Evolutionary conservation across 768 basidiomycete genomes (phyloP), one percentile per base, ranked within the genome.

Genomic region (Leccinellum albellum): DNA sequence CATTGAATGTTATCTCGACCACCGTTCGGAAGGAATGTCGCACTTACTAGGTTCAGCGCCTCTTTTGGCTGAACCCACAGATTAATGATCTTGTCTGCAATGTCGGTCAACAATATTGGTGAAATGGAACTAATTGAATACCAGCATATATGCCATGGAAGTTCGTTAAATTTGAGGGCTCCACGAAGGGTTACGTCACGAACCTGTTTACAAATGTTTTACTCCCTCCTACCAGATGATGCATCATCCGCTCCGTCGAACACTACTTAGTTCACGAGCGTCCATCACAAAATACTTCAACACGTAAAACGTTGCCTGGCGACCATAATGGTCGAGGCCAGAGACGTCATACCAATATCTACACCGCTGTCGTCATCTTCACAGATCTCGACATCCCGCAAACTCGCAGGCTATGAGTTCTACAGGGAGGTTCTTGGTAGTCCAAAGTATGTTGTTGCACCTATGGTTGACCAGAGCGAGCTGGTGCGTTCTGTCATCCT

Each of bases 401-500:
- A 88, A 69, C 74, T 87, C 12, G 73, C 70, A 12, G 94, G 94
- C 3, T 94, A 94, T 65, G 87, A 93, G 4, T 91, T 97, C 64
- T 97, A 94, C 66, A 76, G 76, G 24, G 75, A 85, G 55, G 82
- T 91, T 1, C 78, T 98, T 24, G 88, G 90, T 8, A 87, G 86
- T 65, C 91, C 96, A 9, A 94, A 89, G 73, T 88, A 83, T 66
- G 82, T 98, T 40, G 92, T 98, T 17, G 96, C 93, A 9, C 97
- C 97, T 17, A 99, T 99, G 97, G 97, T 98, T 0, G 97, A 98
- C 71, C 94, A 97, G 76, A 92, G 89, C 67, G 96, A 98, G 72
- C 79, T 98, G 71, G 95, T 97, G 64, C 64, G 89, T 81, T 12
- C 32, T 9, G 15, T 21, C 42, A 21, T 53, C 51, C 44, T 33